A percentile compares a stretch with the other conserved stretches of the same genome.
phyloP scores from a whole-genome alignment of 495 filamentous ascomycete genomes.

The Xeromyces bisporus region DNA sequence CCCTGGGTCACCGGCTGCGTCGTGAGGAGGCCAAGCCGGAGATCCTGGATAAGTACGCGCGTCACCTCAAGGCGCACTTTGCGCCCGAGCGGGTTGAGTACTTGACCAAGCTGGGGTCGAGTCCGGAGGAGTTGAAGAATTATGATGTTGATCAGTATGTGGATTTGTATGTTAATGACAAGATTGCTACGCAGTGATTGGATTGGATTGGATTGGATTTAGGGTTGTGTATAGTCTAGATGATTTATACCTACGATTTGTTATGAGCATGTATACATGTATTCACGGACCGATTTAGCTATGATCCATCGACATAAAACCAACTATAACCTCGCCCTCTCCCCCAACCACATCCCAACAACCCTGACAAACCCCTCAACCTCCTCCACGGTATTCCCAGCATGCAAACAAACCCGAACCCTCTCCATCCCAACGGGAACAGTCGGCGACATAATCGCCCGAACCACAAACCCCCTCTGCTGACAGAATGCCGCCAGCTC shows the following conservation, averaged over 20 bases:
- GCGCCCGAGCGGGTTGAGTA: slow-evolving; percentile 54
- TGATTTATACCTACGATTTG: no score
- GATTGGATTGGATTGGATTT: background rate
- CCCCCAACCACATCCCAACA: slow-evolving; percentile 28
- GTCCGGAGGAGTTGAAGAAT: slow-evolving; percentile 55
- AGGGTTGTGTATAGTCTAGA: no score
- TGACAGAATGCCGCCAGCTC: slow-evolving; percentile 19
- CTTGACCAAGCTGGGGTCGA: slow-evolving; percentile 57
- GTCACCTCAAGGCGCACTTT: slow-evolving; percentile 75
- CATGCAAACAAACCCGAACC: slow-evolving; percentile 34
- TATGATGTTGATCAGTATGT: slow-evolving; percentile 87
- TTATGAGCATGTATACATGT: background rate
- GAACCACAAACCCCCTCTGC: slow-evolving; percentile 16
- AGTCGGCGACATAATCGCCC: slow-evolving; percentile 32
- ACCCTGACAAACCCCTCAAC: slow-evolving; percentile 25
- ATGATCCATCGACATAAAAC: background rate
- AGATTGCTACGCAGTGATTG: slow-evolving; percentile 18
- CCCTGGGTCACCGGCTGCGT: slow-evolving; percentile 78
- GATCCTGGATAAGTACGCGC: slow-evolving; percentile 85
- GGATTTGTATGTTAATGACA: slow-evolving; percentile 72
- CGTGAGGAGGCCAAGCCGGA: slow-evolving; percentile 95
- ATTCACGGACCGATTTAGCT: background rate
- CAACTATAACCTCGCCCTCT: background rate
- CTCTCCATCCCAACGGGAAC: slow-evolving; percentile 31
- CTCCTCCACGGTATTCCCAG: slow-evolving; percentile 29